Evolutionary conservation across 768 basidiomycete species (phyloP), one percentile per base, ranked within the genome.

Genomic region (Boletus rex-veris): DNA sequence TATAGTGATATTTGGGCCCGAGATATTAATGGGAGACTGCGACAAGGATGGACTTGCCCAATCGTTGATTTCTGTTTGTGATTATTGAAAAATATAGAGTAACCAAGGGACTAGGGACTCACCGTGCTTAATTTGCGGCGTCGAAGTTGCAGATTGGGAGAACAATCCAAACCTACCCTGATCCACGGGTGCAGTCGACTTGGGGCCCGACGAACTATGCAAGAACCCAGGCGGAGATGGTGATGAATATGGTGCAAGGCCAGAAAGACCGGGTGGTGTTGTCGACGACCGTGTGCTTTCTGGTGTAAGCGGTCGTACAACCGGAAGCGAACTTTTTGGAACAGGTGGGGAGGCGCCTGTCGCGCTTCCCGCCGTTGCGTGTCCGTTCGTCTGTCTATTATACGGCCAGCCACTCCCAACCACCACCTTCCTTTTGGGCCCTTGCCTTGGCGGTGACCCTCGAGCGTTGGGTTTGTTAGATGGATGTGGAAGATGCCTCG

Each of bases 341-440:
- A 31, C 6, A 15, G 60, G 54, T 6, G 62, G 68, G 11, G 67
- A 68, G 10, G 44, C 43, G 10, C 51, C 55, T 35, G 47, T 48
- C 31, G 48, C 38, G 31, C 33, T 44, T 24, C 51, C 42, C 10
- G 57, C 36, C 19, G 45, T 24, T n/a, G 54, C 19, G 26, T 65
- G 62, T 38, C 71, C 72, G 14, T 69, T 69, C 16, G 58, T 33
- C 28, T 67, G 64, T 42, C 28, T 60, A 15, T 58, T 70, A 38
- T 69, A 66, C n/a, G 78, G 76, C 78, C 81, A 81, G 10, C 77
- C 76, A 41, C 70, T 71, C 11, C 80, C 80, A 10, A 82, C 76
- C 2, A 81, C 64, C 44, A 67, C 64, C 36, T 61, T 67, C 45
- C 37, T 57, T 38, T 53, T 68, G 38, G 55, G 52, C 18, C 45